Percentiles rank a stretch among this genome's conserved stretches.
phyloP scores from a whole-genome alignment of 2,329 filamentous ascomycete species.

The Dothistroma septosporum region DNA sequence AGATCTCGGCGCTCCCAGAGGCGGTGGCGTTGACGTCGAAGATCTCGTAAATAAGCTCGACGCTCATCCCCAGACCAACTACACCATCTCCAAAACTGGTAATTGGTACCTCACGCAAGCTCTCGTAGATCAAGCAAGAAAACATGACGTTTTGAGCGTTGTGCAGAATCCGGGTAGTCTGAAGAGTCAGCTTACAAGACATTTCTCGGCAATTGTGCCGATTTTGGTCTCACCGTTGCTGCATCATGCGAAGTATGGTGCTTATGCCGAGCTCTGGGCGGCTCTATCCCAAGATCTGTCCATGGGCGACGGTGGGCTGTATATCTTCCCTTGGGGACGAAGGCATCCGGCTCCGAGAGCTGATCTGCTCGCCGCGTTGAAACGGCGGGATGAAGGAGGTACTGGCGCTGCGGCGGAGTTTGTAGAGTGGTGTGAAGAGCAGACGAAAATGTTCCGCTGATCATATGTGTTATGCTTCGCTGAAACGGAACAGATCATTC shows the following conservation, averaged over 20 bases:
- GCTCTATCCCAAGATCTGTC: constrained; percentile 25
- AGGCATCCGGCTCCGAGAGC: not conserved
- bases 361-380: not conserved
- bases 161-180: constrained; percentile 35
- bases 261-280: constrained; percentile 32
- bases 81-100: constrained; percentile 29
- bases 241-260: constrained; percentile 25
- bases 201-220: constrained; percentile 16
- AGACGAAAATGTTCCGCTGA: not conserved
- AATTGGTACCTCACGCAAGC: constrained; percentile 29
- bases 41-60: constrained; percentile 10
- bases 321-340: constrained; percentile 32
- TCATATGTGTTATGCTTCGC: not conserved
- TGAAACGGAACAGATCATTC: not conserved
- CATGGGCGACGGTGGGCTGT: constrained; percentile 22
- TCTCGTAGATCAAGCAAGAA: constrained; percentile 8
- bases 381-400: not conserved
- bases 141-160: constrained; percentile 22
- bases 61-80: constrained; percentile 15
- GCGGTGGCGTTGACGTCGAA: constrained; percentile 23
- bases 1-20: constrained; percentile 23
- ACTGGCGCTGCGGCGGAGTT: not conserved
- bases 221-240: constrained; percentile 13
- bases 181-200: constrained; percentile 29
- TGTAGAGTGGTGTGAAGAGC: not conserved